These are phyloP conservation scores for Cicer chorassanicum DNA, from an alignment of 306 rosid genomes.

Conservation along the genomic window DNA sequence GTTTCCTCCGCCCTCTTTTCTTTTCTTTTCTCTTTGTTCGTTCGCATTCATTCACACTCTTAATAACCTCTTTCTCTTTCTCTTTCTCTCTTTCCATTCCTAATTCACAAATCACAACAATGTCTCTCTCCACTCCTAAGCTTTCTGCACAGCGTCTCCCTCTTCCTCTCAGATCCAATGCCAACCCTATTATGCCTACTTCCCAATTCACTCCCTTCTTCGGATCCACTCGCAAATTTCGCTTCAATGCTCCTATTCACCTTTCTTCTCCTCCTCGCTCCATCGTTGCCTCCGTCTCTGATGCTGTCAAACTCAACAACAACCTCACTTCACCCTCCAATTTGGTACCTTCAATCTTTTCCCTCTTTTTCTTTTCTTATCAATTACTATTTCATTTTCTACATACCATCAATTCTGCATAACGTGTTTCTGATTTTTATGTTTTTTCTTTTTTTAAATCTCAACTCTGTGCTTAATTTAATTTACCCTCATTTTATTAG, in stretches of 20 bases:
- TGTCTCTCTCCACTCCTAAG: conserved; percentile 69
- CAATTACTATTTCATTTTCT: background rate
- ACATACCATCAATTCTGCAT: conserved; percentile 25
- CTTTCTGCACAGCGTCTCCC: conserved; percentile 52
- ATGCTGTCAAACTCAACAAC: conserved; percentile 52
- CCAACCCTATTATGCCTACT: conserved; percentile 40
- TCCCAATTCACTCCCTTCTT: conserved; percentile 49
- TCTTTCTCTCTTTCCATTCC: background rate
- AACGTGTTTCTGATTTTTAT: conserved; percentile 8
- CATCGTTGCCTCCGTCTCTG: conserved; percentile 61
- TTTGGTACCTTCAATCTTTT: conserved; percentile 54
- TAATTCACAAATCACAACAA: background rate
- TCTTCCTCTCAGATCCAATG: conserved; percentile 74
- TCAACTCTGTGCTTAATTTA: background rate
- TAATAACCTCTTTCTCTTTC: background rate
- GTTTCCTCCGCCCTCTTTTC: conserved; percentile 61
- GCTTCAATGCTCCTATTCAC: conserved; percentile 46
- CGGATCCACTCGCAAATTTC: conserved; percentile 64
- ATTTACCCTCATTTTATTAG: background rate
- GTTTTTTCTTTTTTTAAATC: too few species aligned
- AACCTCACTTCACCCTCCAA: conserved; percentile 59
- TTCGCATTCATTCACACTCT: too few species aligned
- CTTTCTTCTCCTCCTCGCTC: conserved; percentile 47
- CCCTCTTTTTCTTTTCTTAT: background rate
- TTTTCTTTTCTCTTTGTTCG: too few species aligned